These are phyloP conservation scores for Thielaviopsis euricoi DNA, from an alignment of 2,329 filamentous ascomycete genomes.

Conservation along the genomic window DNA sequence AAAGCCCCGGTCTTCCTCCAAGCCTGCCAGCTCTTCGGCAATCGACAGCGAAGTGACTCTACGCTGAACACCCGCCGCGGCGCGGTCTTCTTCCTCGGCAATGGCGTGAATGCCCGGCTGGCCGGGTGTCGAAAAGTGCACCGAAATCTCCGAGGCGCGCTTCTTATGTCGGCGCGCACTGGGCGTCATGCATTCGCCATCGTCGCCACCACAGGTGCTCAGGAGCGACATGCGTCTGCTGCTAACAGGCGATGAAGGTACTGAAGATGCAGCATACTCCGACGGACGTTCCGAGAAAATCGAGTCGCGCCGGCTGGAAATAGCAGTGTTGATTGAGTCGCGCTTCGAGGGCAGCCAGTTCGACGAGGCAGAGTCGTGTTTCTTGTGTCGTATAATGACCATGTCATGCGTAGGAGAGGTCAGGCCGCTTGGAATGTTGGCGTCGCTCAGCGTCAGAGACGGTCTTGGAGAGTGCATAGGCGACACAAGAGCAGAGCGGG, in stretches of 20 bases:
- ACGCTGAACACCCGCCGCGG: not conserved
- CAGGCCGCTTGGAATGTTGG: not conserved
- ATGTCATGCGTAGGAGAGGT: conserved; percentile 1
- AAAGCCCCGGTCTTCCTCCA: conserved; percentile 12
- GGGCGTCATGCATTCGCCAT: conserved; percentile 3
- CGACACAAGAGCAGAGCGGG: conserved; percentile 1
- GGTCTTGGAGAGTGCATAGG: conserved; percentile 6
- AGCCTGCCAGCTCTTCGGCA: conserved; percentile 11
- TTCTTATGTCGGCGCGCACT: conserved; percentile 9
- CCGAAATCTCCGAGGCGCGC: conserved; percentile 8
- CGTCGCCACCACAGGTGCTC: conserved; percentile 1
- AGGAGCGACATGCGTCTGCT: conserved; percentile 10
- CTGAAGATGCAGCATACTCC: conserved; percentile 53
- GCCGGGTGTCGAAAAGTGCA: conserved; percentile 1
- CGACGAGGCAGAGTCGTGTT: conserved; percentile 34
- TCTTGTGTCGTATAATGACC: conserved; percentile 22
- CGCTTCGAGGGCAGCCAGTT: conserved; percentile 7
- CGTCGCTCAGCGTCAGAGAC: conserved; percentile 2
- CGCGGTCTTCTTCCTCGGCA: conserved; percentile 22
- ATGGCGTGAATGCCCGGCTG: conserved; percentile 19
- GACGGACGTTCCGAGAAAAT: conserved; percentile 42
- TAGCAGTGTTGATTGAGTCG: conserved; percentile 16
- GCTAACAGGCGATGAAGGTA: conserved; percentile 68
- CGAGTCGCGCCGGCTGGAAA: conserved; percentile 40
- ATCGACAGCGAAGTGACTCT: conserved; percentile 7